These are phyloP conservation scores for Penicillium bialowiezense DNA, from an alignment of 495 filamentous ascomycete genomes.

Conservation along the genomic window DNA sequence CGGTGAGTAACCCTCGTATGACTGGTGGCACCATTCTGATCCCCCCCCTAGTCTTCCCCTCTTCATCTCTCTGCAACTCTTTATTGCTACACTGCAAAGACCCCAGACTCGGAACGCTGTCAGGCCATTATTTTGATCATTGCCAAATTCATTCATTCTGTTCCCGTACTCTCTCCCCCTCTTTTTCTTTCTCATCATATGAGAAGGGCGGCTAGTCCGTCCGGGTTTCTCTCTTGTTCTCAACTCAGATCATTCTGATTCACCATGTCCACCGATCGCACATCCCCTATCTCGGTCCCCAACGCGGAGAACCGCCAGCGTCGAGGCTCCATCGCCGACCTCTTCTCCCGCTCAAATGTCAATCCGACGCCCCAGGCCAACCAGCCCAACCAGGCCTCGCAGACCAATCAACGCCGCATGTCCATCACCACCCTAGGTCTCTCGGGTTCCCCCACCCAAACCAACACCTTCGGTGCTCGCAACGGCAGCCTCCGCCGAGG, in stretches of 20 bases:
- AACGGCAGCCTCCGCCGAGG: slow-evolving; percentile 55
- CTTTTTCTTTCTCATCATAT: slow-evolving; percentile 11
- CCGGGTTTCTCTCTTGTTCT: slow-evolving; percentile 14
- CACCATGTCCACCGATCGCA: slow-evolving; percentile 50
- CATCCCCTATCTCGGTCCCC: slow-evolving; percentile 47
- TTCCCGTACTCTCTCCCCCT: slow-evolving; percentile 4
- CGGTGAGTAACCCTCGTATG: background rate
- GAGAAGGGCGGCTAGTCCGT: slow-evolving; percentile 34
- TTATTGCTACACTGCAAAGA: background rate
- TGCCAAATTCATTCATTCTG: too few species aligned
- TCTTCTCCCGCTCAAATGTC: slow-evolving; percentile 38
- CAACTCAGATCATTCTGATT: slow-evolving; percentile 1
- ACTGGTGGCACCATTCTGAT: background rate
- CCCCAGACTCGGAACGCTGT: too few species aligned
- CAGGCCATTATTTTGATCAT: background rate
- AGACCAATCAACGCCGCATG: slow-evolving; percentile 62
- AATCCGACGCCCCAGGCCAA: slow-evolving; percentile 19
- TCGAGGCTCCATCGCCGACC: slow-evolving; percentile 50
- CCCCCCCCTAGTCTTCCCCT: background rate
- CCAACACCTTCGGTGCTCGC: slow-evolving; percentile 49
- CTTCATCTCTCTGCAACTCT: slow-evolving; percentile 1
- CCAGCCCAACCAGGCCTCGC: slow-evolving; percentile 65
- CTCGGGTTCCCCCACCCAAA: slow-evolving; percentile 69
- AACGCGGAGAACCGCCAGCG: slow-evolving; percentile 38
- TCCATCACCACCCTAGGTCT: slow-evolving; percentile 85